Percentiles rank a stretch among this genome's conserved stretches.
Conservation (phyloP, 2,329 filamentous ascomycete genomes). For the Hymenoscyphus infarciens region DNA sequence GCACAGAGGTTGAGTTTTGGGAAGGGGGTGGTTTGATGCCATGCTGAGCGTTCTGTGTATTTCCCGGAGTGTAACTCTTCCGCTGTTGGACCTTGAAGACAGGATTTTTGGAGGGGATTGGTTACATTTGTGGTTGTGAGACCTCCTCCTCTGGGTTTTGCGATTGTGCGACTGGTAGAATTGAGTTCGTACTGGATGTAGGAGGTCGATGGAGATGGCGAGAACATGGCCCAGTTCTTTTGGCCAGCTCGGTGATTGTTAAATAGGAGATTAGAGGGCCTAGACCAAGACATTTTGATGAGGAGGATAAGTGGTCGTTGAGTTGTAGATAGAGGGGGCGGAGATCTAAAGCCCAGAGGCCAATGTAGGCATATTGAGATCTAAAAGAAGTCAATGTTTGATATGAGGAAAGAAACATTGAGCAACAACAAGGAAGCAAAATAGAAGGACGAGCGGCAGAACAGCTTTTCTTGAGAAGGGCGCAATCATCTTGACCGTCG, state of each 20-base stretch:
- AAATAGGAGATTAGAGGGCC: conserved; percentile 29
- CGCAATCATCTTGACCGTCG: conserved; percentile 2
- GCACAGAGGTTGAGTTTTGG: conserved; percentile 38
- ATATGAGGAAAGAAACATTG: too few relatives aligned
- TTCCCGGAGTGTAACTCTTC: conserved; percentile 15
- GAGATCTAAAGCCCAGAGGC: conserved; percentile 28
- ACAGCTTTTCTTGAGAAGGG: conserved; percentile 16
- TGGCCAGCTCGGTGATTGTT: conserved; percentile 38
- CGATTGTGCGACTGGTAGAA: conserved; percentile 28
- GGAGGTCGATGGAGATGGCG: conserved; percentile 32
- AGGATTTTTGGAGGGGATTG: conserved; percentile 20
- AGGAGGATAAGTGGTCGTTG: conserved; percentile 20
- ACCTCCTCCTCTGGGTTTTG: conserved; percentile 25
- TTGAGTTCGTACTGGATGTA: conserved; percentile 40
- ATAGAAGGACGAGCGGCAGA: conserved; percentile 20
- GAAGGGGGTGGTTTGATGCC: conserved; percentile 40
- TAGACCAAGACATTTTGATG: conserved; percentile 24
- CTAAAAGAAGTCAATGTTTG: too few relatives aligned
- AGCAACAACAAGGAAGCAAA: conserved; percentile 12
- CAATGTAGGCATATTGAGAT: conserved; percentile 29
- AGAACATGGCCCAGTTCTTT: conserved; percentile 43
- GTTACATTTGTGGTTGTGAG: conserved; percentile 28
- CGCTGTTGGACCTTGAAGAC: conserved; percentile 19
- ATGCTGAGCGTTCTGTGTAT: conserved; percentile 28
- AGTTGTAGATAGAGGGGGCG: conserved; percentile 22